Evolutionary conservation across 192 early-diverging fungal genomes (phyloP), one percentile per base, ranked within the genome.

Genomic region (Coemansia sp.): DNA sequence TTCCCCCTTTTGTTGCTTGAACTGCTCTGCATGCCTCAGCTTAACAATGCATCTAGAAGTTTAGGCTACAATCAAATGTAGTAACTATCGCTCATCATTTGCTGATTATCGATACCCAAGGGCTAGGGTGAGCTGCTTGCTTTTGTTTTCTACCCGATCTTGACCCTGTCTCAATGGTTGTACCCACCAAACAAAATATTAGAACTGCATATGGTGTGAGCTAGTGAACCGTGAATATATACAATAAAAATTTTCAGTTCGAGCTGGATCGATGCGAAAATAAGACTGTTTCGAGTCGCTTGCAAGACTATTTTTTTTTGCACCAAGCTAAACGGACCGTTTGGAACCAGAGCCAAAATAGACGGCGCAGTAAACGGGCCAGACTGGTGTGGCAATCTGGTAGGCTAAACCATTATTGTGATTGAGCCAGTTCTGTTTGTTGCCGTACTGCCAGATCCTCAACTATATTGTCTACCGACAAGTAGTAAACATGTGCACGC

Each of bases 31-130:
- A 27, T 55, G 29, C 24, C 24, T 23, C 41, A n/a, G 0, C n/a
- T 19, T 6, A 29, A 55, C 53, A 55, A 55, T 55, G 53, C 29
- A 55, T 27, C 53, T 55, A 55, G 53, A 55, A 55, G 53, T n/a
- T 27, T 55, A 55, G 53, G 29, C 53, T 55, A 55, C 53, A 55
- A 55, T 55, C 6, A 12, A 14, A 4, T 17, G 53, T 55, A 55
- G 53, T 55, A 55, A 55, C 53, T 29, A 53, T 21, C 24, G 12
- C 6, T 6, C 4, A 49, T 19, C 19, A 17, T 19, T 17, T 8
- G n/a, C 7, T 3, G 47, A 15, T 17, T 19, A 49, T 49, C 47
- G n/a, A 14, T 9, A 43, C 41, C 41, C 10, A n/a, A 43, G 41
- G 41, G 15, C 41, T 43, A 43, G 41, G 41, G 41, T n/a, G 41